Evolutionary conservation across 1,139 yeast genomes (phyloP).

Genomic region (Kodamaea arcana): DNA sequence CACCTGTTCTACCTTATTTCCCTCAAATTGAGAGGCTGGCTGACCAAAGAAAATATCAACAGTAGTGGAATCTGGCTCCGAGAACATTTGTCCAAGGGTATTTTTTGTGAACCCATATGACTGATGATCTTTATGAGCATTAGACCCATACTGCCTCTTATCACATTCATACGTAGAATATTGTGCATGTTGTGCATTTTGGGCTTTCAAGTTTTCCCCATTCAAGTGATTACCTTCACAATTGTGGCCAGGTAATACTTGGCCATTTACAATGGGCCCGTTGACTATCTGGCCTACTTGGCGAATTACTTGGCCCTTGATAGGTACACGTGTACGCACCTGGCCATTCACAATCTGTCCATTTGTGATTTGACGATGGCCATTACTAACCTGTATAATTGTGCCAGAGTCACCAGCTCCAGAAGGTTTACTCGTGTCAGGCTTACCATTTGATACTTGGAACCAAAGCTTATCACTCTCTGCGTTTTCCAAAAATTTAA

Average conservation of each 20-base stretch:
- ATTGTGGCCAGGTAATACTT: not conserved
- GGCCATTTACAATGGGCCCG: not conserved
- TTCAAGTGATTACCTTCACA: not conserved
- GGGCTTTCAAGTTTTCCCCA: not conserved
- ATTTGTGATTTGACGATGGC: not conserved
- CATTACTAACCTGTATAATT: not conserved
- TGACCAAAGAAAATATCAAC: conserved; percentile 6
- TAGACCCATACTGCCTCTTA: not conserved
- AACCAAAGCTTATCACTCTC: conserved; percentile 41
- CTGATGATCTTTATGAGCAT: not conserved
- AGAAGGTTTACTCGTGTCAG: conserved; percentile 13
- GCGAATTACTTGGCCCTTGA: not conserved
- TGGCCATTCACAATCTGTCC: not conserved
- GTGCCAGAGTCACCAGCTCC: too few relatives aligned
- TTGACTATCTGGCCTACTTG: not conserved
- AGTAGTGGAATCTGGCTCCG: not conserved
- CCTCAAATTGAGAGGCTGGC: not conserved
- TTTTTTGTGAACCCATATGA: not conserved
- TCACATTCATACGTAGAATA: not conserved
- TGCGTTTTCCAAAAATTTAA: conserved; percentile 24
- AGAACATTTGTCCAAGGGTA: conserved; percentile 1
- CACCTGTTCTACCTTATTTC: conserved; percentile 10
- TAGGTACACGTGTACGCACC: not conserved
- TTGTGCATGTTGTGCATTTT: not conserved
- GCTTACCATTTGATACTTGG: conserved; percentile 33